Conservation (phyloP, 108 stramenopile species). For the Thalassiosira profunda region DNA sequence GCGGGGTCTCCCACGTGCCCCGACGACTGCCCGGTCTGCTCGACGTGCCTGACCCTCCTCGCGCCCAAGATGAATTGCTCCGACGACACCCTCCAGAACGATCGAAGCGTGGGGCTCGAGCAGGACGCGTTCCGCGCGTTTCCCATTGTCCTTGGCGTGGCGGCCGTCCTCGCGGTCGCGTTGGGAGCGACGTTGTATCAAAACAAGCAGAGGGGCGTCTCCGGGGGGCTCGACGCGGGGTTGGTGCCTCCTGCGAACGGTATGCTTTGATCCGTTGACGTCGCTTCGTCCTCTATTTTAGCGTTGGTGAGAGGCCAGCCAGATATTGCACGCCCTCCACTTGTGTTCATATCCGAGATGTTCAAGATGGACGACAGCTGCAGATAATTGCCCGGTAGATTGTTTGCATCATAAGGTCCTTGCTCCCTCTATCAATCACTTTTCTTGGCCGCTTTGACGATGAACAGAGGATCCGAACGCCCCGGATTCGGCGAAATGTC, state of each 20-base stretch:
- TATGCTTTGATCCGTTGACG: too few species aligned
- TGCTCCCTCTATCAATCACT: neutral
- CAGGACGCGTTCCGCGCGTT: constrained; percentile 3
- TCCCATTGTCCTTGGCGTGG: constrained; percentile 13
- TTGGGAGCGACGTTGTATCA: neutral
- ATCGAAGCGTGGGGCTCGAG: neutral
- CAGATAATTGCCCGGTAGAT: neutral
- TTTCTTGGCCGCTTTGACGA: constrained; percentile 84
- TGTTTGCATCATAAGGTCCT: neutral
- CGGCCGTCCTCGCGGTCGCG: neutral
- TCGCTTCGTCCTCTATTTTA: too few species aligned
- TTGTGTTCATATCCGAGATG: neutral
- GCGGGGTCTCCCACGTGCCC: constrained; percentile 43
- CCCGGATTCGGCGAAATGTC: constrained; percentile 96
- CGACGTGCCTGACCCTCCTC: constrained; percentile 52
- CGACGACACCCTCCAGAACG: neutral
- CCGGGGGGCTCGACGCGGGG: neutral
- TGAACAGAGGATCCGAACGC: constrained; percentile 91
- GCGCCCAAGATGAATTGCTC: too few species aligned
- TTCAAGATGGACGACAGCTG: neutral
- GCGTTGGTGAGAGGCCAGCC: too few species aligned
- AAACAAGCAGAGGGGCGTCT: neutral
- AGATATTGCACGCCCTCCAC: neutral
- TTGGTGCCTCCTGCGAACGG: too few species aligned
- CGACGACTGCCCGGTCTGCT: constrained; percentile 54